phyloP scores from a whole-genome alignment of 768 basidiomycete species.

The Gymnopilus junonius region DNA sequence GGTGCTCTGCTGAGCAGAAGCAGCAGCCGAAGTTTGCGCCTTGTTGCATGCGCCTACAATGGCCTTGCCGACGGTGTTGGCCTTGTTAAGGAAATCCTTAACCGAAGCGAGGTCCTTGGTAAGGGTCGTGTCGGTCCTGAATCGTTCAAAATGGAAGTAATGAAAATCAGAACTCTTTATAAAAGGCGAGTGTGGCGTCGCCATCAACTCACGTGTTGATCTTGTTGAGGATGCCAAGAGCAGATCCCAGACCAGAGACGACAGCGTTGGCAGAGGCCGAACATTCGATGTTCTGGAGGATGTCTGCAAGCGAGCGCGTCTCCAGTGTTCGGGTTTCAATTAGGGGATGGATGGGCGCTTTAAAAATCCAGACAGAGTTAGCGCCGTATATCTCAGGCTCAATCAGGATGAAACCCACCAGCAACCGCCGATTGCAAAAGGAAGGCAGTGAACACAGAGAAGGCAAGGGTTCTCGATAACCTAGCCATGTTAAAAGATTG shows the following conservation, averaged over 20 bases:
- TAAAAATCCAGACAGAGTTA: background rate
- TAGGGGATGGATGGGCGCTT: conserved; percentile 16
- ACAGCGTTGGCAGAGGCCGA: conserved; percentile 24
- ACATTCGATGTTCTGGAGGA: conserved; percentile 29
- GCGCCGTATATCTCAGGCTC: background rate
- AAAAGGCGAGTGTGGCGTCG: background rate
- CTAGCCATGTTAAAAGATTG: conserved; percentile 14
- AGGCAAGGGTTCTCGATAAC: conserved; percentile 18
- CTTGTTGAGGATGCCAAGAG: conserved; percentile 23
- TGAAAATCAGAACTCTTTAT: background rate
- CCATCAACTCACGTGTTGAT: conserved; percentile 22
- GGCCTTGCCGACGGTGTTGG: conserved; percentile 25
- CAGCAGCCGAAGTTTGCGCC: conserved; percentile 17
- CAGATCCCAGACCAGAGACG: conserved; percentile 23
- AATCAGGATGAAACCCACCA: conserved; percentile 8
- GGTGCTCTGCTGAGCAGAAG: conserved; percentile 12
- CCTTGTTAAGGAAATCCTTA: conserved; percentile 25
- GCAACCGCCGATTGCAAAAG: conserved; percentile 24
- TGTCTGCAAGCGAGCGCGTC: conserved; percentile 19
- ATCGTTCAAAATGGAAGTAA: background rate
- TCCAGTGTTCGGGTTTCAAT: conserved; percentile 18
- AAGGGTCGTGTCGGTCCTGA: conserved; percentile 22
- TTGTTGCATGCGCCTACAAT: conserved; percentile 26
- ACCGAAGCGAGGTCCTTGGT: conserved; percentile 22
- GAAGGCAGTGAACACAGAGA: conserved; percentile 17